Evolutionary conservation across 129 eudicot species (phyloP).

Genomic region (Rutidosis leptorrhynchoides): DNA sequence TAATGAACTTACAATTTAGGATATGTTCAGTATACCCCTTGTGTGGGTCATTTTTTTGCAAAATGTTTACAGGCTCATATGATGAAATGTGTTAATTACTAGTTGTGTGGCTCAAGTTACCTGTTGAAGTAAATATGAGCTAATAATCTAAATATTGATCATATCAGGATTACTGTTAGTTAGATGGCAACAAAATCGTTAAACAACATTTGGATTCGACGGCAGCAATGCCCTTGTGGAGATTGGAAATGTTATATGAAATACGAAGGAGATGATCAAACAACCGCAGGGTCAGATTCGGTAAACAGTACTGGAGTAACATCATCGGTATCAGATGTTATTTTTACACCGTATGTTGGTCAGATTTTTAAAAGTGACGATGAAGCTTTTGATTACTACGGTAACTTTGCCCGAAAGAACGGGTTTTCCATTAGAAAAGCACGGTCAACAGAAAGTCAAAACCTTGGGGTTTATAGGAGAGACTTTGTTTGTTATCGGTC

Average conservation of each 20-base stretch:
- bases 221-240: constrained; percentile 87
- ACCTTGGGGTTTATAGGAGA: constrained; percentile 69
- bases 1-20: neutral
- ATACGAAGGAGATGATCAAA: constrained; percentile 56
- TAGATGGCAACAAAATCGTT: constrained; percentile 50
- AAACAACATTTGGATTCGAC: constrained; percentile 66
- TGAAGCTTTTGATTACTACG: constrained; percentile 66
- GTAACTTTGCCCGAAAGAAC: constrained; percentile 63
- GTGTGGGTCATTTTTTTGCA: neutral
- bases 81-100: neutral
- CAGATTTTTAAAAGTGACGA: constrained; percentile 63
- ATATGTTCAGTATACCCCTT: neutral
- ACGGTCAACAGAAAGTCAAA: constrained; percentile 72
- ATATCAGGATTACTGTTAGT: constrained; percentile 11
- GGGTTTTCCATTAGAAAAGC: constrained; percentile 84
- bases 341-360: constrained; percentile 63
- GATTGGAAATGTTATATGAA: constrained; percentile 81
- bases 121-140: neutral
- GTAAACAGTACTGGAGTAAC: constrained; percentile 38
- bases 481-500: constrained; percentile 80
- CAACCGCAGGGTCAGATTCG: constrained; percentile 30
- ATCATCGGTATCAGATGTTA: constrained; percentile 31
- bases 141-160: neutral
- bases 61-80: neutral
- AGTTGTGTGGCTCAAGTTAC: neutral